Evolutionary conservation across 305 asterid species (phyloP).

Genomic region (Fraxinus nigra): DNA sequence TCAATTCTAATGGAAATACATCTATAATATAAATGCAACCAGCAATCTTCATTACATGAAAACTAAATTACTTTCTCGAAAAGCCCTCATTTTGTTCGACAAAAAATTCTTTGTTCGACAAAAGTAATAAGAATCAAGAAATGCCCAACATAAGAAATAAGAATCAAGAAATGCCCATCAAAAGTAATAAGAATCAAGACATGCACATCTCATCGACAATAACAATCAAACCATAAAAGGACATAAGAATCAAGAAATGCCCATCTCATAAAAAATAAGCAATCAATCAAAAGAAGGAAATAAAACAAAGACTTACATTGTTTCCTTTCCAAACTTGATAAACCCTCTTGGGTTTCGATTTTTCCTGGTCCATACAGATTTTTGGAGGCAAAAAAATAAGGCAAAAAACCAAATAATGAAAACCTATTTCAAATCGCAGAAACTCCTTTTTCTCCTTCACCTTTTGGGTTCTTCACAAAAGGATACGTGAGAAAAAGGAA

Average conservation of each 20-base stretch:
- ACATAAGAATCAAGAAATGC: constrained; percentile 4
- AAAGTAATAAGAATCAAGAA: not conserved
- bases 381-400: not conserved
- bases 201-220: not conserved
- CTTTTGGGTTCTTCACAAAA: constrained; percentile 4
- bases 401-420: not conserved
- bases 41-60: not conserved
- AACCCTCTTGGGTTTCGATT: constrained; percentile 43
- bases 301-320: constrained; percentile 47
- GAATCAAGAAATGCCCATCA: not conserved
- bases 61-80: not conserved
- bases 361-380: constrained; percentile 35
- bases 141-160: not conserved
- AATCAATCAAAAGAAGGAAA: not conserved
- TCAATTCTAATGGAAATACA: not conserved
- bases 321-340: constrained; percentile 76
- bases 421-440: constrained; percentile 11
- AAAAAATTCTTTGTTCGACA: not conserved
- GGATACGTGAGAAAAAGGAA: not conserved
- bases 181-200: not conserved
- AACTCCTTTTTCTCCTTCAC: constrained; percentile 17
- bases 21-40: not conserved
- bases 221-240: not conserved
- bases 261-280: not conserved
- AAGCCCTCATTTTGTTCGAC: not conserved